A percentile compares a stretch with the other conserved stretches of the same genome.
These are phyloP conservation scores for Reutealis trisperma DNA, from an alignment of 345 rosid genomes.

Conservation along the genomic window DNA sequence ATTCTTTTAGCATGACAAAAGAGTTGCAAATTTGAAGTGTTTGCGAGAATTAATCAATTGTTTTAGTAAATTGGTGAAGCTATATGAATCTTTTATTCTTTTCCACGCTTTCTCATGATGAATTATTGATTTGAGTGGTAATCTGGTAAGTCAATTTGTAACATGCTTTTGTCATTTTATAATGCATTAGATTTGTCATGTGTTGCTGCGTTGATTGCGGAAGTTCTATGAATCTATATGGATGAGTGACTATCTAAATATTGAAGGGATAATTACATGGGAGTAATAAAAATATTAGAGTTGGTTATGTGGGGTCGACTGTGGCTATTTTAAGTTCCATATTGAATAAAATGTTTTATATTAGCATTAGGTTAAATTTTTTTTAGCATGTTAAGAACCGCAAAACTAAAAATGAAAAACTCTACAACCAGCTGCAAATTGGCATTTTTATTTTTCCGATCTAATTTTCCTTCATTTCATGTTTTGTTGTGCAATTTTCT, in stretches of 20 bases:
- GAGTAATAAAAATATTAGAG: no score
- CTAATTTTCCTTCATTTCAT: no score
- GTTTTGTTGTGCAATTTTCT: no score
- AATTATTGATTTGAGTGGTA: neutral
- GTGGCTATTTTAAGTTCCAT: no score
- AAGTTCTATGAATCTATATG: neutral
- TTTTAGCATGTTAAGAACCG: no score
- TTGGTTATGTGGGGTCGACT: no score
- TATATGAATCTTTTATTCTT: slow-evolving; percentile 1
- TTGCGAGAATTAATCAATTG: neutral
- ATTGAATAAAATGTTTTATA: no score
- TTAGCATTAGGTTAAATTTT: no score
- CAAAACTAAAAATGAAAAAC: no score
- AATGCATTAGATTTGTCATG: neutral
- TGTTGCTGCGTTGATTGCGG: neutral
- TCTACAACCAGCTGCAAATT: no score
- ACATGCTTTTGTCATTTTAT: neutral
- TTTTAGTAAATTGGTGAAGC: neutral
- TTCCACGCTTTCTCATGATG: neutral
- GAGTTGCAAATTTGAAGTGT: neutral
- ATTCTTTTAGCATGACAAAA: neutral
- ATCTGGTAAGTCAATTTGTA: neutral
- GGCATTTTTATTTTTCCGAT: no score
- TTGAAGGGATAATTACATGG: no score
- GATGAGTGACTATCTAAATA: neutral